These are phyloP conservation scores for Oehlia diaphana DNA, from an alignment of 192 early-diverging fungal genomes.

Conservation along the genomic window DNA sequence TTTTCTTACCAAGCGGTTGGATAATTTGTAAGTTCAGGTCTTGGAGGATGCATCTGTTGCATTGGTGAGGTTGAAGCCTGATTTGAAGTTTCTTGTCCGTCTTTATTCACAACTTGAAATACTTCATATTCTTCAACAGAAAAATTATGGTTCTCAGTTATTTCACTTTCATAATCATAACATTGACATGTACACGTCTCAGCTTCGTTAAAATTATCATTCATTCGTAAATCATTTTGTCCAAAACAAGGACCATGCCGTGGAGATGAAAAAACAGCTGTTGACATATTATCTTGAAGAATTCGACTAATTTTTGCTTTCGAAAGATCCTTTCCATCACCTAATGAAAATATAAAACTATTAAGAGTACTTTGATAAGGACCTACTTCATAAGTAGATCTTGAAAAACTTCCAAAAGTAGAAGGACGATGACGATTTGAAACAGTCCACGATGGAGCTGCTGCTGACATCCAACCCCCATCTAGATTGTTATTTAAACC, in stretches of 20 bases:
- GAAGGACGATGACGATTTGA: neutral
- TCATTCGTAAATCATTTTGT: constrained; percentile 19
- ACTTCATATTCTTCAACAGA: constrained; percentile 26
- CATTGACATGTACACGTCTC: constrained; percentile 20
- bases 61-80: neutral
- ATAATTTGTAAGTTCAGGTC: constrained; percentile 10
- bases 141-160: neutral
- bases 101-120: constrained; percentile 18
- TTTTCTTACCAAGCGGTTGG: constrained; percentile 2
- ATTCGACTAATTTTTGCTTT: constrained; percentile 2
- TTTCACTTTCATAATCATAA: constrained; percentile 17
- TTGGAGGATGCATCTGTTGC: neutral
- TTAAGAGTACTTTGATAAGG: constrained; percentile 12
- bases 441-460: neutral
- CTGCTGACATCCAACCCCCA: neutral
- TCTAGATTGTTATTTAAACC: neutral
- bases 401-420: constrained; percentile 4
- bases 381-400: neutral
- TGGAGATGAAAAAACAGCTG: constrained; percentile 15
- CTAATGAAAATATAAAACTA: constrained; percentile 22
- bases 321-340: neutral
- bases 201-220: constrained; percentile 9
- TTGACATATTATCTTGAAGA: neutral
- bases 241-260: constrained; percentile 19
- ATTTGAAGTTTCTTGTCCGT: neutral